Evolutionary conservation across 2,329 filamentous ascomycete species (phyloP).

Genomic region (Blastomyces parvus): DNA sequence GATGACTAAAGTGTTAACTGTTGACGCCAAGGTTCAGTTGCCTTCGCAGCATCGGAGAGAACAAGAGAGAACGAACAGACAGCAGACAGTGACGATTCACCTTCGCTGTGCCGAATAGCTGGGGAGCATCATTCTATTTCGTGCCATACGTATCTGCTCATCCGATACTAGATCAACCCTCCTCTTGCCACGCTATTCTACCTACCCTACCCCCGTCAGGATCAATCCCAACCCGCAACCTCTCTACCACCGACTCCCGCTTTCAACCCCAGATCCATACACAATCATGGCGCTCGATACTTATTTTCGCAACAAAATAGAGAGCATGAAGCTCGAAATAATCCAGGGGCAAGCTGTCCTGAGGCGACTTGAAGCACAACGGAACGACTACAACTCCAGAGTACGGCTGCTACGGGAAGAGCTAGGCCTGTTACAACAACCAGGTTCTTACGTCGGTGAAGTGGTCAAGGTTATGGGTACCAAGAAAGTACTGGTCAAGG

Average conservation of each 20-base stretch:
- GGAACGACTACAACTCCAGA: slow-evolving; percentile 98
- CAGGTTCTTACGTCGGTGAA: slow-evolving; percentile 95
- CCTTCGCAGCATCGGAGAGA: background rate
- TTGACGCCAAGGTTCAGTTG: background rate
- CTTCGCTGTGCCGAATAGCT: background rate
- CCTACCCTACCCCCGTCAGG: background rate
- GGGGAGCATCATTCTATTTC: background rate
- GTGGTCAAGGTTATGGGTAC: slow-evolving; percentile 99
- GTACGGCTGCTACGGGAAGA: slow-evolving; percentile 92
- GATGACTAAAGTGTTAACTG: background rate
- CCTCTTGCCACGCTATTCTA: background rate
- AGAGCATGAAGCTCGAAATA: slow-evolving; percentile 99
- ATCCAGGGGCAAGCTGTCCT: slow-evolving; percentile 96
- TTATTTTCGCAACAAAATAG: slow-evolving; percentile 99
- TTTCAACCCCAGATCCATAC: background rate
- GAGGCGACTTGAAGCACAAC: slow-evolving; percentile 88
- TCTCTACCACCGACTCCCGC: background rate
- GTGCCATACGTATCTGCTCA: background rate
- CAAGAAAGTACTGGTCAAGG: slow-evolving; percentile 98
- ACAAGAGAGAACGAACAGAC: background rate
- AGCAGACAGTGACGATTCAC: background rate
- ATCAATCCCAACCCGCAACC: background rate
- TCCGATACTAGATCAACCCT: background rate
- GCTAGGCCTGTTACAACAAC: slow-evolving; percentile 89
- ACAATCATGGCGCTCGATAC: slow-evolving; percentile 90